Evolutionary conservation across 2,329 filamentous ascomycete species (phyloP), one percentile per base, ranked within the genome.

Genomic region (Xylaria sp.): DNA sequence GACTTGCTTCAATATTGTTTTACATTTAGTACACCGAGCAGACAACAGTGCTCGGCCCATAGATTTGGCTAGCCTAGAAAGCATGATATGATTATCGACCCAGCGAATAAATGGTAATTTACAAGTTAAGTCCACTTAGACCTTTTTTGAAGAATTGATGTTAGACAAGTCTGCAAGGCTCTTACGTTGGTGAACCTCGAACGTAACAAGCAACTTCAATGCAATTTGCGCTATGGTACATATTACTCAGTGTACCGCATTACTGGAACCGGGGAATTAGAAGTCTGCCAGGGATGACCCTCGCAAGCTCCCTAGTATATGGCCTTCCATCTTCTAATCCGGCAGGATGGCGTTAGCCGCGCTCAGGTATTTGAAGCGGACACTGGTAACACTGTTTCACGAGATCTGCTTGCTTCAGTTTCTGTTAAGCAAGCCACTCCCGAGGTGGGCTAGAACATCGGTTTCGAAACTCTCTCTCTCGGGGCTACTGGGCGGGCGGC

Each of bases 361-460:
- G 6, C 12, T 51, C 24, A 27, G 24, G 24, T n/a, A 30, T 51
- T 5, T 4, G 11, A 51, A 14, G 21, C 48, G 21, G 21, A 30
- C 48, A 30, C 2, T 24, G 19, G 19, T 3, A 12, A 51, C 14
- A 12, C 11, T 62, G 66, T 65, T 68, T 68, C 66, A 68, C 65
- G 30, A 45, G 50, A 56, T 61, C 42, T 50, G 30, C 32, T 59
- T 58, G 59, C 64, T 36, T 17, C 17, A 21, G 61, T 65, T 64
- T 65, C 56, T 24, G 11, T 57, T 54, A 9, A 30, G 47, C 56
- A 48, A n/a, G 51, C 17, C 42, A 45, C 9, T 5, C 42, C 50
- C 42, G 7, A 55, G n/a, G 45, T 30, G n/a, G 11, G 7, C 11
- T 14, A 9, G 21, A 21, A 56, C 19, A 11, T 1, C 14, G 14